Percentiles rank a stretch among this genome's conserved stretches.
Evolutionary conservation across 805 yeast species (phyloP).

Genomic region (Candida tallmaniae): DNA sequence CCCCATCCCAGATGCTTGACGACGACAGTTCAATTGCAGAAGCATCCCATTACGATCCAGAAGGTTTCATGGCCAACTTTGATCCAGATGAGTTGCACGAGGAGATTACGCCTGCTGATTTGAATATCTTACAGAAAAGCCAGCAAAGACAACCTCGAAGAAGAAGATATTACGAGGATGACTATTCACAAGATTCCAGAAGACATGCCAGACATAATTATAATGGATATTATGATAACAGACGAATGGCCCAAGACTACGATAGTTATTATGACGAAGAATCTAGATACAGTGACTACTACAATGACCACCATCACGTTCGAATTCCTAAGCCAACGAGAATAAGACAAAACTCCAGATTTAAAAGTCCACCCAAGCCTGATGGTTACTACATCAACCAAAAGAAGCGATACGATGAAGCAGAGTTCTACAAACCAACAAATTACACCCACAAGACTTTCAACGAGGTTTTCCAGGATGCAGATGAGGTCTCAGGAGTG

Average conservation of each 20-base stretch:
- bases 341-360: neutral
- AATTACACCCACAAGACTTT: constrained; percentile 38
- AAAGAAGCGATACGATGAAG: constrained; percentile 29
- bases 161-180: constrained; percentile 4
- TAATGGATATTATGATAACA: too few relatives aligned
- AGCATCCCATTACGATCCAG: neutral
- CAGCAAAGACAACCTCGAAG: constrained; percentile 5
- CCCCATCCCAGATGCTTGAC: neutral
- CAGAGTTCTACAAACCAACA: constrained; percentile 28
- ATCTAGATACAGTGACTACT: constrained; percentile 6
- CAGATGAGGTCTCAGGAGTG: constrained; percentile 23
- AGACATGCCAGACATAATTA: constrained; percentile 2
- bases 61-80: neutral
- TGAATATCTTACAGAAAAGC: constrained; percentile 20
- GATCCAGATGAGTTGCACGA: constrained; percentile 28
- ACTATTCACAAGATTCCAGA: neutral
- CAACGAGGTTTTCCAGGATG: constrained; percentile 30
- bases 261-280: neutral
- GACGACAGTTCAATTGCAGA: neutral
- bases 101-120: constrained; percentile 38
- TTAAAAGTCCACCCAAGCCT: neutral
- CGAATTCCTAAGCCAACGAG: constrained; percentile 3
- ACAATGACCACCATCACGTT: constrained; percentile 2
- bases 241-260: neutral
- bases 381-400: constrained; percentile 36